Base-by-base conservation (phyloP, 2,329 filamentous ascomycete genomes). In the Ceratocystis destructans region DNA sequence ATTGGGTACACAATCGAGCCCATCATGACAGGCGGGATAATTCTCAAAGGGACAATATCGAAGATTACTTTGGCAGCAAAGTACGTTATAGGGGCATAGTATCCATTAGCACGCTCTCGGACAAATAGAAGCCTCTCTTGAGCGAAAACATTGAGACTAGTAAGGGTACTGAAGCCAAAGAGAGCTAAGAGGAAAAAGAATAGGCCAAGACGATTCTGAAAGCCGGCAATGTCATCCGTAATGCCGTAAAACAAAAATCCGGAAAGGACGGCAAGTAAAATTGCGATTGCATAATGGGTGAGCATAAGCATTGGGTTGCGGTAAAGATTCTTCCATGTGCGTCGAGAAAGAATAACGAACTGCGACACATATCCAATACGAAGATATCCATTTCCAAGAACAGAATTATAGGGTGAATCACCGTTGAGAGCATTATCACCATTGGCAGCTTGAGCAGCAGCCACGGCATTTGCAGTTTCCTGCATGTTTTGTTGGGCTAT, bases 221-320 rank as follows among this genome's bases (percentile, higher is more conserved):
- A 99, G 44, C 95, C 94, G 69, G 90, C 88, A 71, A 99, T 96
- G 72, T 99, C 92, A 72, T 96, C 91, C 0, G 92, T 96, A 61
- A 99, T 80, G 1, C 93, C 94, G 72, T 97, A 99, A 79, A 97
- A 99, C 12, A 99, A 82, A 76, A 89, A 97, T 2, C 94, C 94
- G 1, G 93, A 92, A 67, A 99, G 88, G 4, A 97, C 93, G 1
- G 92, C 94, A 5, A 99, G 83, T 0, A 97, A 78, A 68, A 99
- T 97, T 6, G 94, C 91, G 70, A 96, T 97, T 46, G 94, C 94
- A 73, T 97, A 99, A 76, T 99, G 94, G 0, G 92, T 96, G 67
- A 99, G 83, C 94, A 99, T 99, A 68, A 99, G 79, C 83, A 97
- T 92, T 1, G 94, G 94, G 74, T 99, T 96, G 67, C 94, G 87